phyloP scores from a whole-genome alignment of 2,329 filamentous ascomycete species.

The Aspergillus pseudoglaucus region DNA sequence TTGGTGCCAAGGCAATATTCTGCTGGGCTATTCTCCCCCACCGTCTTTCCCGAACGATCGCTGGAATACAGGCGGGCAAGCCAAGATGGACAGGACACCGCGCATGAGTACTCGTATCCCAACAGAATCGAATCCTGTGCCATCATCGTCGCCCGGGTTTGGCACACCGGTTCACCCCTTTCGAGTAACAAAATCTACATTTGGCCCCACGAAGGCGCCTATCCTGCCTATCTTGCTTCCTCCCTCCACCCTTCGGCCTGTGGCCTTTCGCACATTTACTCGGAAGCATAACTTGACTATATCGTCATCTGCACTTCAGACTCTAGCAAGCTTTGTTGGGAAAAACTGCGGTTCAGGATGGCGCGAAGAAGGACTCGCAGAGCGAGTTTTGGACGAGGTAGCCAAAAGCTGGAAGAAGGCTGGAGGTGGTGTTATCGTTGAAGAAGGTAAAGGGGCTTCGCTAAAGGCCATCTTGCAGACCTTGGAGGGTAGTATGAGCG shows the following conservation, averaged over 20 bases:
- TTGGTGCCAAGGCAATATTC: not conserved
- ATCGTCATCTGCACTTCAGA: slow-evolving; percentile 76
- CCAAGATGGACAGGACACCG: slow-evolving; percentile 18
- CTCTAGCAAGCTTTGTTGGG: slow-evolving; percentile 82
- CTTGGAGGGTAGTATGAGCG: slow-evolving; percentile 80
- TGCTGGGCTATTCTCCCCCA: not conserved
- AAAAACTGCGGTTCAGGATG: slow-evolving; percentile 92
- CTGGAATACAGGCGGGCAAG: not conserved
- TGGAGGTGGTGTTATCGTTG: slow-evolving; percentile 84
- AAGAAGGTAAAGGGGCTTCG: slow-evolving; percentile 60
- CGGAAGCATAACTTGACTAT: slow-evolving; percentile 96
- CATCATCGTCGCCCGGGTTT: slow-evolving; percentile 86
- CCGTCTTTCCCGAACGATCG: not conserved
- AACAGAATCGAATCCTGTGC: slow-evolving; percentile 53
- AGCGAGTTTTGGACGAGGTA: slow-evolving; percentile 85
- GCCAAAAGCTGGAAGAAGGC: slow-evolving; percentile 87
- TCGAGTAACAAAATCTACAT: slow-evolving; percentile 32
- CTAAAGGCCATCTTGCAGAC: slow-evolving; percentile 77
- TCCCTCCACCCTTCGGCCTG: slow-evolving; percentile 74
- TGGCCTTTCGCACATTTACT: slow-evolving; percentile 92
- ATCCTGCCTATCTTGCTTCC: slow-evolving; percentile 87
- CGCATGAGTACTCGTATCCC: slow-evolving; percentile 10
- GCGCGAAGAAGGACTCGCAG: slow-evolving; percentile 89
- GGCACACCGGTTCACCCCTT: slow-evolving; percentile 78
- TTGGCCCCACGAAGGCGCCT: slow-evolving; percentile 50